Evolutionary conservation across 2,329 filamentous ascomycete genomes (phyloP).

Genomic region (Thyridium curvatum): DNA sequence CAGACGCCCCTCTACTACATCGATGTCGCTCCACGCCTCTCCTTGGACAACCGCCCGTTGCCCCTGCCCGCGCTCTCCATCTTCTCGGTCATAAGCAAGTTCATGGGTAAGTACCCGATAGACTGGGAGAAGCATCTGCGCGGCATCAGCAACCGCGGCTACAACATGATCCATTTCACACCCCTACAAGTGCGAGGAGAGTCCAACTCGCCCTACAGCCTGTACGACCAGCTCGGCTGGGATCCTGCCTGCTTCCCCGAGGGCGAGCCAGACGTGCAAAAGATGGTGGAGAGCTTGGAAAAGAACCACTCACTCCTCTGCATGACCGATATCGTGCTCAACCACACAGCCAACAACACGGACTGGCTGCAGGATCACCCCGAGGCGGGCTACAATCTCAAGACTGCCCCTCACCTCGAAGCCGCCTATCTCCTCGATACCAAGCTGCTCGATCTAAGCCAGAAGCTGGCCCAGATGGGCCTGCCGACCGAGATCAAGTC

Average conservation of each 20-base stretch:
- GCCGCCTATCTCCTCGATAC: slow-evolving; percentile 57
- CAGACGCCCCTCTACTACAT: slow-evolving; percentile 82
- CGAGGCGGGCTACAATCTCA: slow-evolving; percentile 90
- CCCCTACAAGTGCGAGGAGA: slow-evolving; percentile 81
- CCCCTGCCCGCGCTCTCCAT: slow-evolving; percentile 84
- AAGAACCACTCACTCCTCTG: slow-evolving; percentile 77
- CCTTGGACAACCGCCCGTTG: slow-evolving; percentile 65
- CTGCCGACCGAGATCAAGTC: slow-evolving; percentile 69
- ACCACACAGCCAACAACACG: slow-evolving; percentile 95
- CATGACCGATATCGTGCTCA: slow-evolving; percentile 94
- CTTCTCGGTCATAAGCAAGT: slow-evolving; percentile 94
- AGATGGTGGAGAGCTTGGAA: slow-evolving; percentile 76
- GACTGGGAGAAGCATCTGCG: slow-evolving; percentile 87
- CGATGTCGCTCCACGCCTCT: slow-evolving; percentile 80
- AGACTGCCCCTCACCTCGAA: slow-evolving; percentile 75
- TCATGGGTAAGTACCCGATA: slow-evolving; percentile 86
- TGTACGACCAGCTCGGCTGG: slow-evolving; percentile 87
- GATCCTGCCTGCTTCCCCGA: slow-evolving; percentile 76
- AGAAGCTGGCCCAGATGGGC: slow-evolving; percentile 61
- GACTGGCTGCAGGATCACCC: slow-evolving; percentile 92
- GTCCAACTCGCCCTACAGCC: slow-evolving; percentile 95
- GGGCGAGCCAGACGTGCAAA: slow-evolving; percentile 74
- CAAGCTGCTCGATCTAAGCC: slow-evolving; percentile 68
- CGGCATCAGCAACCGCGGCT: slow-evolving; percentile 84
- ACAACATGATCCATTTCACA: slow-evolving; percentile 99